A percentile compares a stretch with the other conserved stretches of the same genome.
Conservation (phyloP, 148 eudicot genomes). For the Mesembryanthemum crystallinum region DNA sequence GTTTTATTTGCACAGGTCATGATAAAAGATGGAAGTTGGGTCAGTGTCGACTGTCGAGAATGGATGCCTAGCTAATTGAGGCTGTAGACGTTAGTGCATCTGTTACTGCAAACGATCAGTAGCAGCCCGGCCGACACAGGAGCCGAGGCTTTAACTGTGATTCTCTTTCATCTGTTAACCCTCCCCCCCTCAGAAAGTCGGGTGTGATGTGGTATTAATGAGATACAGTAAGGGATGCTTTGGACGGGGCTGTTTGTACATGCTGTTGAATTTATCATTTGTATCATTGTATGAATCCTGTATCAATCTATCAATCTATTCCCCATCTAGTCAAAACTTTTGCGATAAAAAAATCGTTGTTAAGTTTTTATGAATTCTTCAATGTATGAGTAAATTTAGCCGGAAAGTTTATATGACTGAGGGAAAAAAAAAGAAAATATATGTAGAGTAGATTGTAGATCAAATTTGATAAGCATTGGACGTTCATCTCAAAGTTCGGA, state of each 20-base stretch:
- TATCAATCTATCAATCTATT: too few relatives aligned
- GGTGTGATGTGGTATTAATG: not conserved
- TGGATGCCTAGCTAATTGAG: constrained; percentile 7
- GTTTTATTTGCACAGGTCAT: not conserved
- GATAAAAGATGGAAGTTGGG: not conserved
- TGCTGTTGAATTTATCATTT: not conserved
- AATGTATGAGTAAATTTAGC: too few relatives aligned
- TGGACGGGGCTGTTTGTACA: not conserved
- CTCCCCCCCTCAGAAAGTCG: not conserved
- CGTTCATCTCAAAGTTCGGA: too few relatives aligned
- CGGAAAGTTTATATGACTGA: too few relatives aligned
- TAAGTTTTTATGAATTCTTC: too few relatives aligned
- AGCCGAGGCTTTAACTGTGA: constrained; percentile 5
- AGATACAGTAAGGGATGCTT: too few relatives aligned
- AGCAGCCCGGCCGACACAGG: constrained; percentile 4
- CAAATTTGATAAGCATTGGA: too few relatives aligned
- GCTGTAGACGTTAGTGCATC: not conserved
- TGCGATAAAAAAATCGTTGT: too few relatives aligned
- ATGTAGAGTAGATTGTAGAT: too few relatives aligned
- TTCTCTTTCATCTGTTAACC: not conserved
- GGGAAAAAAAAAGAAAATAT: too few relatives aligned
- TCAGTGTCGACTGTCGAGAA: not conserved
- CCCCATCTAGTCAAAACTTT: too few relatives aligned
- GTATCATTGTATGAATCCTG: not conserved
- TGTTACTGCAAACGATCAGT: not conserved